Conservation (phyloP, 345 rosid species). For the Gossypium thurberi region DNA sequence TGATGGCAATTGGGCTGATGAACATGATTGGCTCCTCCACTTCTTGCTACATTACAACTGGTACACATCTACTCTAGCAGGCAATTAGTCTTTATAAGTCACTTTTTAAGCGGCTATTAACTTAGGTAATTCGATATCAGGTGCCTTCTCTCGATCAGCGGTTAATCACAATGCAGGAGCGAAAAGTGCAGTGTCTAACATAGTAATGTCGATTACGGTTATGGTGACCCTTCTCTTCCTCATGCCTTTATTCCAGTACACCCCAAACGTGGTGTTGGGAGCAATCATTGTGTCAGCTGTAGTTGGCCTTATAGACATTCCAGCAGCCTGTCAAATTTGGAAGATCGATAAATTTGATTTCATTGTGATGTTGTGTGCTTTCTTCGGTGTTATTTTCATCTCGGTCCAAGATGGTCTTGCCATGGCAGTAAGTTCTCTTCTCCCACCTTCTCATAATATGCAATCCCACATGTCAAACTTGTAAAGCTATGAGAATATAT, state of each 20-base stretch:
- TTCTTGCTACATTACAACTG: constrained; percentile 88
- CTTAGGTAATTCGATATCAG: constrained; percentile 21
- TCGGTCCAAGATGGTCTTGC: constrained; percentile 84
- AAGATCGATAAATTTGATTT: constrained; percentile 90
- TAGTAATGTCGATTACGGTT: constrained; percentile 82
- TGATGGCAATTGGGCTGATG: constrained; percentile 95
- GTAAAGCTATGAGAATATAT: not conserved
- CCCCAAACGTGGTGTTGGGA: constrained; percentile 84
- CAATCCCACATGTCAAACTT: not conserved
- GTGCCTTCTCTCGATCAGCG: constrained; percentile 93
- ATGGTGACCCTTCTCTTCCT: constrained; percentile 91
- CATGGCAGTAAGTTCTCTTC: constrained; percentile 59
- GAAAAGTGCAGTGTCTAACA: constrained; percentile 87
- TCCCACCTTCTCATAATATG: not conserved
- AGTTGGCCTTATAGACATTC: constrained; percentile 82
- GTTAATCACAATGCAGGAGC: constrained; percentile 93
- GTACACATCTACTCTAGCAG: constrained; percentile 17
- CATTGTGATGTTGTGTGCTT: constrained; percentile 68
- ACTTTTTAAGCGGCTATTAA: not conserved
- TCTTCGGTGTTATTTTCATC: constrained; percentile 75
- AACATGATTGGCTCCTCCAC: constrained; percentile 90
- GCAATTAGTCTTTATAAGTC: not conserved
- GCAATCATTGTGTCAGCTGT: constrained; percentile 93
- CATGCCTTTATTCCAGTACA: constrained; percentile 92
- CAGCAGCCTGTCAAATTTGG: constrained; percentile 70